These are phyloP conservation scores for Pythium dissimile DNA, from an alignment of 352 stramenopile species.

Conservation along the genomic window DNA sequence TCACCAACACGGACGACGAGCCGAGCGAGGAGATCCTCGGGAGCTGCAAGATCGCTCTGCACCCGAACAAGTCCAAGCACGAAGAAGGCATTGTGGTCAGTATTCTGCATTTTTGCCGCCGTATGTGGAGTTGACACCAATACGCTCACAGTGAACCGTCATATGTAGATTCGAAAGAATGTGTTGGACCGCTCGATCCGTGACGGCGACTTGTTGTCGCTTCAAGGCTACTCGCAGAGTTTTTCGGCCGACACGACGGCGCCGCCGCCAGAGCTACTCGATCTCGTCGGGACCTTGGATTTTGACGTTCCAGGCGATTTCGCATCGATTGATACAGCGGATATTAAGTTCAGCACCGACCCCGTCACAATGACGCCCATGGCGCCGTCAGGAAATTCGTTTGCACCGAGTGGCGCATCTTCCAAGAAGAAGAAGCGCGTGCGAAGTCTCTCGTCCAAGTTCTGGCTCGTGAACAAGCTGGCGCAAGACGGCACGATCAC, in stretches of 20 bases:
- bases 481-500: slow-evolving; percentile 74
- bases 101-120: not conserved
- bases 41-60: slow-evolving; percentile 71
- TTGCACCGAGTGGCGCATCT: slow-evolving; percentile 20
- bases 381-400: not conserved
- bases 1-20: slow-evolving; percentile 80
- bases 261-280: slow-evolving; percentile 60
- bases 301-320: slow-evolving; percentile 50
- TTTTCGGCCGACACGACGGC: slow-evolving; percentile 28
- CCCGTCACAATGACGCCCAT: slow-evolving; percentile 12
- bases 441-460: slow-evolving; percentile 80
- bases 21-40: slow-evolving; percentile 48
- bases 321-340: slow-evolving; percentile 11
- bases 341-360: slow-evolving; percentile 19
- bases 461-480: slow-evolving; percentile 84
- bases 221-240: slow-evolving; percentile 54
- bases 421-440: slow-evolving; percentile 46
- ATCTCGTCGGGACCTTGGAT: slow-evolving; percentile 68
- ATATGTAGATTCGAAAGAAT: slow-evolving; percentile 65
- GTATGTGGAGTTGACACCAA: not conserved
- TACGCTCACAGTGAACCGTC: not conserved
- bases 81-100: slow-evolving; percentile 74
- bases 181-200: slow-evolving; percentile 74
- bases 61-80: slow-evolving; percentile 79
- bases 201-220: slow-evolving; percentile 74